Conservation (phyloP, 352 stramenopile species). For the Pythium aphanidermatum region DNA sequence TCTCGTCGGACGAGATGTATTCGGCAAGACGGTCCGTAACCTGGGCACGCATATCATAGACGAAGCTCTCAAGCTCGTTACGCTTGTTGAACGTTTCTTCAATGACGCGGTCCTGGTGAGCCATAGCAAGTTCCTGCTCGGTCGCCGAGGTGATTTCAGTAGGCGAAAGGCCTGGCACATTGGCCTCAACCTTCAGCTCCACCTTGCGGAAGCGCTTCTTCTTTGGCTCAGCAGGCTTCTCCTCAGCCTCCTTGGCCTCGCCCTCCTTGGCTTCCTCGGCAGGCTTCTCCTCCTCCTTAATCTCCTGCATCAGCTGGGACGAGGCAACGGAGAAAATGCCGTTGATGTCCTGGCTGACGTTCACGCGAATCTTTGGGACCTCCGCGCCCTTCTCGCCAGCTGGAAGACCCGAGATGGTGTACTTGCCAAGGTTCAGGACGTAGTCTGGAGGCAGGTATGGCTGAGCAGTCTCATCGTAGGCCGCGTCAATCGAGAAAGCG, state of each 20-base stretch:
- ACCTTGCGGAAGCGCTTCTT: constrained; percentile 96
- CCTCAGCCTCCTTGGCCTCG: constrained; percentile 63
- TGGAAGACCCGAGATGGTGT: constrained; percentile 89
- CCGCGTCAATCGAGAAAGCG: constrained; percentile 90
- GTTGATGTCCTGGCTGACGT: constrained; percentile 97
- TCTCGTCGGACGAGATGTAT: constrained; percentile 90
- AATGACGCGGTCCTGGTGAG: constrained; percentile 94
- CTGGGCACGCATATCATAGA: constrained; percentile 99
- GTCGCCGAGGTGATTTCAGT: constrained; percentile 57
- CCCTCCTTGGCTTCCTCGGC: constrained; percentile 56
- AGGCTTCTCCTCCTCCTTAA: constrained; percentile 84
- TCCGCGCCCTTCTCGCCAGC: constrained; percentile 66
- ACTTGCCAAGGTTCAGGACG: constrained; percentile 84
- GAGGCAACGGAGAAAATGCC: constrained; percentile 93
- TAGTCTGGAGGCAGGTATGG: constrained; percentile 64
- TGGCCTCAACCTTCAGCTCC: constrained; percentile 64
- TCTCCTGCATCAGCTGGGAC: constrained; percentile 97
- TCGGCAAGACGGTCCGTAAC: constrained; percentile 74
- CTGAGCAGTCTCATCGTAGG: constrained; percentile 84
- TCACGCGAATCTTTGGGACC: constrained; percentile 92
- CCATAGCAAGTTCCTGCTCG: constrained; percentile 94
- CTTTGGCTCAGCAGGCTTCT: constrained; percentile 75
- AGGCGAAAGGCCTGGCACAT: constrained; percentile 50
- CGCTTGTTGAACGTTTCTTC: constrained; percentile 97
- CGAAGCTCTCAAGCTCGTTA: constrained; percentile 99